Evolutionary conservation across 169 alveolate genomes (phyloP).

Genomic region (Plasmodium ovale): DNA sequence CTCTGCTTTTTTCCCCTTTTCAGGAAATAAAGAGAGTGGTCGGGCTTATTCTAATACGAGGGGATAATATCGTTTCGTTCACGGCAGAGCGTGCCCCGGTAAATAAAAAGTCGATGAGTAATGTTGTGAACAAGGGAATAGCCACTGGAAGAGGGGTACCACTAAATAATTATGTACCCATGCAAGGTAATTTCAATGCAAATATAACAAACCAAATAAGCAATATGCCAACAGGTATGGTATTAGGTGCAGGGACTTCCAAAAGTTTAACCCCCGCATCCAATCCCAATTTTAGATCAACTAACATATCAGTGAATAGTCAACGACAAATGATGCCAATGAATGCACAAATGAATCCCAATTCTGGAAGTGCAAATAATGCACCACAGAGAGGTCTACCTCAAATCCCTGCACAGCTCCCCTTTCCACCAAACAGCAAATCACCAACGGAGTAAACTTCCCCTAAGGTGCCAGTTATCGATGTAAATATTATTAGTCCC

Average conservation of each 20-base stretch:
- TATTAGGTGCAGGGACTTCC: constrained; percentile 13
- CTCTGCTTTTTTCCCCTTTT: constrained; percentile 1
- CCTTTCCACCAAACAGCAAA: constrained; percentile 7
- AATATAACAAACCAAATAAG: constrained; percentile 20
- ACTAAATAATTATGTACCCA: constrained; percentile 65
- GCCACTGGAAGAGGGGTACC: constrained; percentile 88
- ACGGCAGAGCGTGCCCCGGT: constrained; percentile 98
- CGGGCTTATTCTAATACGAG: constrained; percentile 97
- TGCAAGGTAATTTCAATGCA: constrained; percentile 42
- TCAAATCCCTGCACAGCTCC: constrained; percentile 27
- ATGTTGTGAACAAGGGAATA: constrained; percentile 83
- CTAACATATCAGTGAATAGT: constrained; percentile 23
- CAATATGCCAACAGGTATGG: constrained; percentile 76
- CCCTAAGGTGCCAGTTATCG: no score
- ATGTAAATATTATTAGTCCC: no score
- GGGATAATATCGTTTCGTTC: constrained; percentile 97
- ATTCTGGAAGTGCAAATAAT: not conserved
- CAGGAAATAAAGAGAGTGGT: constrained; percentile 96
- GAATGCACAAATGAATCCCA: constrained; percentile 29
- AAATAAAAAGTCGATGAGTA: constrained; percentile 75
- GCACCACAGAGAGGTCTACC: constrained; percentile 4
- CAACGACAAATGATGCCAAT: constrained; percentile 56
- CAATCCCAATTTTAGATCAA: constrained; percentile 28
- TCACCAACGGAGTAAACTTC: constrained; percentile 10
- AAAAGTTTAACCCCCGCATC: constrained; percentile 50